phyloP scores from a whole-genome alignment of 2,329 filamentous ascomycete species.

The Aureobasidium musti region DNA sequence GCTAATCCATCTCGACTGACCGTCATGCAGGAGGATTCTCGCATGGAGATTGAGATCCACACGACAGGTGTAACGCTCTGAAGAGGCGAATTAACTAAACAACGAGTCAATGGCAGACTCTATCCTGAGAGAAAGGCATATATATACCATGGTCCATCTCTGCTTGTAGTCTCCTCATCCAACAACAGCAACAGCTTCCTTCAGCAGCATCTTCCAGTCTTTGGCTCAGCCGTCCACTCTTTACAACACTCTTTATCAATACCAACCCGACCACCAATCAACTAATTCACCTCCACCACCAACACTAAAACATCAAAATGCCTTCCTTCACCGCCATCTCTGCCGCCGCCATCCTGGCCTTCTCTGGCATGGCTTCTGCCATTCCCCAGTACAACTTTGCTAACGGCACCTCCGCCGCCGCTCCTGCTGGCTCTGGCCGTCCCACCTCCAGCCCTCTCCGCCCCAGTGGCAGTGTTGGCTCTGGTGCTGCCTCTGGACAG shows the following conservation, averaged over 20 bases:
- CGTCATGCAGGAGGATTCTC: conserved; percentile 6
- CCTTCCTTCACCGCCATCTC: conserved; percentile 27
- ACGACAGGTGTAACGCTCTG: conserved; percentile 16
- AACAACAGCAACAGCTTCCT: conserved; percentile 28
- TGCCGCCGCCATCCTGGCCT: conserved; percentile 26
- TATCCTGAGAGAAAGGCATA: conserved; percentile 3
- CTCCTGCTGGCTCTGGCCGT: not conserved
- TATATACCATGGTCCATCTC: conserved; percentile 21
- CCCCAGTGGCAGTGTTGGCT: not conserved
- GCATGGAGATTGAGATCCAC: conserved; percentile 21
- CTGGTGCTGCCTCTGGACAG: not conserved
- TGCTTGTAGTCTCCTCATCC: conserved; percentile 24
- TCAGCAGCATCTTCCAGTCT: conserved; percentile 23
- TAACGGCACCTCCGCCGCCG: not conserved
- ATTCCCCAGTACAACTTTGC: conserved; percentile 23
- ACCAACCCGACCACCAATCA: conserved; percentile 20
- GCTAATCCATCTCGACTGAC: conserved; percentile 6
- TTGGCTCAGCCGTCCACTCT: conserved; percentile 30
- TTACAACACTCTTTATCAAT: conserved; percentile 27
- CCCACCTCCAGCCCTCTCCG: not conserved
- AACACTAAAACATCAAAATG: conserved; percentile 25
- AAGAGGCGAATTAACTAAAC: conserved; percentile 13
- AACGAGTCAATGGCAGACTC: conserved; percentile 7
- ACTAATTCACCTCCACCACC: conserved; percentile 24
- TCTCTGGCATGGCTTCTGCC: conserved; percentile 27